A percentile compares a stretch with the other conserved stretches of the same genome.
Evolutionary conservation across 352 stramenopile genomes (phyloP).

Genomic region (Globisporangium polare): DNA sequence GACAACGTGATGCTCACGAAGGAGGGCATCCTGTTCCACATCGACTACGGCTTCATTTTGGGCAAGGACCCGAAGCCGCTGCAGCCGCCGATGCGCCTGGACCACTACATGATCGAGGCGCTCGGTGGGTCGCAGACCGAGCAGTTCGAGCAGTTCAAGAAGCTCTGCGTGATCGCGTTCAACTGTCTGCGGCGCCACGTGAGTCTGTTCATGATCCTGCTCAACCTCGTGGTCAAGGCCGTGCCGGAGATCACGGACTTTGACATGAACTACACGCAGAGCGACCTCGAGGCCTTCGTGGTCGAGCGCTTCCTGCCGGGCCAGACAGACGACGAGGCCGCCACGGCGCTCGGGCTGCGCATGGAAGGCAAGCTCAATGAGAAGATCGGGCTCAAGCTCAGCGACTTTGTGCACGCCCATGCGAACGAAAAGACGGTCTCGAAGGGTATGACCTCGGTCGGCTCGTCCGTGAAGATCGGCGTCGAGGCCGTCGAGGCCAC

Average conservation of each 20-base stretch:
- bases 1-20: constrained; percentile 99
- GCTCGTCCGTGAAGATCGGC: constrained; percentile 78
- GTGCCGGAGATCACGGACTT: constrained; percentile 86
- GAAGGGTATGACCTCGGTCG: constrained; percentile 75
- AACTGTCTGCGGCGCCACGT: constrained; percentile 84
- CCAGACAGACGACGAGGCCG: constrained; percentile 78
- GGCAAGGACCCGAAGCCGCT: constrained; percentile 98
- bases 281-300: constrained; percentile 77
- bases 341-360: constrained; percentile 71
- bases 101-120: constrained; percentile 89
- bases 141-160: constrained; percentile 85
- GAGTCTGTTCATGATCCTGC: constrained; percentile 86
- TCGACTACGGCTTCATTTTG: constrained; percentile 99
- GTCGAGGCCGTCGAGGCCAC: constrained; percentile 69
- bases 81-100: constrained; percentile 96
- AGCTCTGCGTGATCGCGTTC: constrained; percentile 84
- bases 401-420: constrained; percentile 83
- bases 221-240: constrained; percentile 77
- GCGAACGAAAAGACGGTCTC: constrained; percentile 84
- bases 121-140: constrained; percentile 72
- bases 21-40: constrained; percentile 98
- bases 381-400: constrained; percentile 81
- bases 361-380: constrained; percentile 88
- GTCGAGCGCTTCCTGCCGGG: constrained; percentile 80
- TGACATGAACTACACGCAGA: constrained; percentile 81